Base-by-base conservation (phyloP, 305 asterid genomes). In the Fraxinus baroniana region DNA sequence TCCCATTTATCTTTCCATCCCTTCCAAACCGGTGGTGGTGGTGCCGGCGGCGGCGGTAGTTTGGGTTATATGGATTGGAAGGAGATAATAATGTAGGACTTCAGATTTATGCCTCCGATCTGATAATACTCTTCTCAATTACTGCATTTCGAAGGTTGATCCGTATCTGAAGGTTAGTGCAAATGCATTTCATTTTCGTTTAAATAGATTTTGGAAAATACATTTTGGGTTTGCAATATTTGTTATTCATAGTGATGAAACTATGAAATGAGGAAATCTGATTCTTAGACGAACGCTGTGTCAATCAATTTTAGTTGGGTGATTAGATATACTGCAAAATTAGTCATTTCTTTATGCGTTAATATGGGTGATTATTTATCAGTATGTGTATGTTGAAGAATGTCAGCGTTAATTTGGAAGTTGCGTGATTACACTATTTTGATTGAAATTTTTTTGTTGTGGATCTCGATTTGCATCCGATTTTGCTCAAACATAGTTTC, bases 21-120 rank as follows among this genome's bases (percentile, higher is more conserved):
- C 33, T 20, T 62, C 72, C 72, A 62, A 10, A 62, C 72, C 71
- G 60, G 60, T 49, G 60, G 60, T 49, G 66, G 57, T 10, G 60
- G 20, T 49, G 62, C 66, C 26, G 66, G 60, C 7, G 79, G 44
- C 57, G 80, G 80, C 72, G 78, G 75, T 18, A 32, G 35, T 78
- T 78, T 35, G 83, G 7, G 81, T 79, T 41, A 0, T 35, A 22
- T 74, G 24, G 32, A 62, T 62, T 9, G 6, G 32, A n/a, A 46
- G 75, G 73, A 33, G 46, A 78, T 82, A 64, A 84, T 84, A 35
- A 30, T 55, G 66, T 76, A 57, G 72, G 84, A 49, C 62, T 49
- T 49, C 75, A 22, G 83, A 62, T 71, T 77, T 77, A 39, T 64
- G 74, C 81, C 62, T 22, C 76, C 82, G 86, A 85, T 87, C 89